These are phyloP conservation scores for Zychaea mexicana DNA, from an alignment of 371 early-diverging fungal species.

Conservation along the genomic window DNA sequence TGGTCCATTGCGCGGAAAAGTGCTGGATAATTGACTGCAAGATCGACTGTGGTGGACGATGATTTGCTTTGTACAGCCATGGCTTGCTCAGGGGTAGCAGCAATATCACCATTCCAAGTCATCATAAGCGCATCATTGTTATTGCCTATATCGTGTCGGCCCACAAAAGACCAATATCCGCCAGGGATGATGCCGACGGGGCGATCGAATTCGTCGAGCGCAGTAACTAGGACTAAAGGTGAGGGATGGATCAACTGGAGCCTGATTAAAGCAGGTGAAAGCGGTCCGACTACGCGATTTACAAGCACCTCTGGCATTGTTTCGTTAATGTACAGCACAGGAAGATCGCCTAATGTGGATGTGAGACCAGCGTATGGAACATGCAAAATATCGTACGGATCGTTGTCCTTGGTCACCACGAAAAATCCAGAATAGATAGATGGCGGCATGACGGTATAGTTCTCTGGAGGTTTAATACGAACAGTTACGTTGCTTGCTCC, in stretches of 20 bases:
- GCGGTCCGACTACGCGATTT: background rate
- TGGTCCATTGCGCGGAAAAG: background rate
- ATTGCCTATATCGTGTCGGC: constrained; percentile 29
- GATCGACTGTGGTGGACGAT: background rate
- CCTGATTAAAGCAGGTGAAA: constrained; percentile 21
- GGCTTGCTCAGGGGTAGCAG: constrained; percentile 25
- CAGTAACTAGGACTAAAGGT: constrained; percentile 25
- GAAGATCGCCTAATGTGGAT: constrained; percentile 21
- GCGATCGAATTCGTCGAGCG: constrained; percentile 22
- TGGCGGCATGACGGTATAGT: constrained; percentile 14
- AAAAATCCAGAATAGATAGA: constrained; percentile 49
- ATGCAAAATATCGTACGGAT: constrained; percentile 13
- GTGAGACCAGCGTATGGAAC: constrained; percentile 50
- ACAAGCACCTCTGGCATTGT: constrained; percentile 31
- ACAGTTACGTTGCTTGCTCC: constrained; percentile 26
- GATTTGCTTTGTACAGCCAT: constrained; percentile 8
- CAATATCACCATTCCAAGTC: constrained; percentile 38
- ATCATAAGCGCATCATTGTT: constrained; percentile 25
- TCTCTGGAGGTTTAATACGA: constrained; percentile 28
- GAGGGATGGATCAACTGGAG: constrained; percentile 33
- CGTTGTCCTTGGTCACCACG: constrained; percentile 16
- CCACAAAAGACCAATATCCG: constrained; percentile 31
- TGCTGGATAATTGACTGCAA: background rate
- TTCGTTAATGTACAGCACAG: constrained; percentile 35
- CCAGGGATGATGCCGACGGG: constrained; percentile 34